Evolutionary conservation across 495 filamentous ascomycete species (phyloP).

Genomic region (Trichoderma reesei): DNA sequence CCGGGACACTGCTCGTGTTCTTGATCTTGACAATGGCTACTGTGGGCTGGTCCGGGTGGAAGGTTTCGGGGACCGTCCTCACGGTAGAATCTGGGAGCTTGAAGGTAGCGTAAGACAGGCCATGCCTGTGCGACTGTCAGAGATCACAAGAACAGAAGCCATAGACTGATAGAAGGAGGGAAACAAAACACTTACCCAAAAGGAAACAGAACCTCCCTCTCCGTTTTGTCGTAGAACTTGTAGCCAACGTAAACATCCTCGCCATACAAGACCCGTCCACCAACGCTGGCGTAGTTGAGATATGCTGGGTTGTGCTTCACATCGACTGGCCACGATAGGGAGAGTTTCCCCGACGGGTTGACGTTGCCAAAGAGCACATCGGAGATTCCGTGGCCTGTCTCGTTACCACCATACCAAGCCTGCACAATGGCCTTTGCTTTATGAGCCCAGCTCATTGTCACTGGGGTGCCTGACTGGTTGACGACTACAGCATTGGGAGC

Average conservation of each 20-base stretch:
- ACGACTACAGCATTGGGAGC: constrained; percentile 71
- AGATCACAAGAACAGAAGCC: not conserved
- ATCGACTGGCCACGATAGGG: constrained; percentile 21
- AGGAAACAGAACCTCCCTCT: constrained; percentile 56
- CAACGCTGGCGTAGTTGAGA: constrained; percentile 77
- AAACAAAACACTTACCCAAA: constrained; percentile 37
- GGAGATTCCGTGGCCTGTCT: constrained; percentile 76
- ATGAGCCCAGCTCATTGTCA: constrained; percentile 74
- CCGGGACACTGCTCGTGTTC: constrained; percentile 29
- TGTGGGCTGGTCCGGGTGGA: constrained; percentile 45
- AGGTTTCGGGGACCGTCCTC: constrained; percentile 38
- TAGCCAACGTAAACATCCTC: constrained; percentile 82
- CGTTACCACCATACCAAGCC: constrained; percentile 77
- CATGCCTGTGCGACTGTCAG: constrained; percentile 41
- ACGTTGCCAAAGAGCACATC: constrained; percentile 79
- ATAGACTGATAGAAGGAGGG: not conserved
- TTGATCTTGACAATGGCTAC: constrained; percentile 65
- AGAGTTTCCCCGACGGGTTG: constrained; percentile 81
- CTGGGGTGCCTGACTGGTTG: constrained; percentile 75
- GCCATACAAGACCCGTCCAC: constrained; percentile 67
- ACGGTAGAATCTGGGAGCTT: constrained; percentile 41
- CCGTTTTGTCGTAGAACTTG: constrained; percentile 66
- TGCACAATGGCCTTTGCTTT: constrained; percentile 60
- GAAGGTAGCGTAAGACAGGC: constrained; percentile 74
- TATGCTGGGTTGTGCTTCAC: constrained; percentile 70